Conservation (phyloP, 192 early-diverging fungal genomes). For the Kickxella alabastrina region DNA sequence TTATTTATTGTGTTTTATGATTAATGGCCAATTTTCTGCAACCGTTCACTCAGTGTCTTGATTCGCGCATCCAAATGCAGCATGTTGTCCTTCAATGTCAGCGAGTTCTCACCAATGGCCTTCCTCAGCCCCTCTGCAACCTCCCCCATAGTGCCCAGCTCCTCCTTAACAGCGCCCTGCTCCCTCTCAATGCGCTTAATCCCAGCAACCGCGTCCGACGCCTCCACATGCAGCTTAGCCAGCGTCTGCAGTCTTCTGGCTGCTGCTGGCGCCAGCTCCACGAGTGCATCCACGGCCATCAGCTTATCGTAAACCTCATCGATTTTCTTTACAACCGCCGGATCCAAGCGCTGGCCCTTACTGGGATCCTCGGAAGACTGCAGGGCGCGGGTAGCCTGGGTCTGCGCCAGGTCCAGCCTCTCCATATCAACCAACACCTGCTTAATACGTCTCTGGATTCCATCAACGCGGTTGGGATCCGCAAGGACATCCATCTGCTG, state of each 20-base stretch:
- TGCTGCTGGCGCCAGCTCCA: conserved; percentile 73
- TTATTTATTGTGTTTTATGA: neutral
- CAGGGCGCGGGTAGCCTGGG: conserved; percentile 13
- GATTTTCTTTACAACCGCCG: conserved; percentile 15
- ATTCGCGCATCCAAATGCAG: conserved; percentile 63
- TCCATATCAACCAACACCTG: conserved; percentile 47
- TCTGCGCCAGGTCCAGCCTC: conserved; percentile 21
- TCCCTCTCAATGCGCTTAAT: conserved; percentile 68
- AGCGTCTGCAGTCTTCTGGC: conserved; percentile 74
- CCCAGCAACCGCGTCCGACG: conserved; percentile 69
- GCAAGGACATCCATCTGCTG: conserved; percentile 41
- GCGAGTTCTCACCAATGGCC: conserved; percentile 59
- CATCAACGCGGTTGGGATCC: conserved; percentile 42
- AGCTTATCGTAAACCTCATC: conserved; percentile 44
- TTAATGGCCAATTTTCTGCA: conserved; percentile 19
- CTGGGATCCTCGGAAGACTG: neutral
- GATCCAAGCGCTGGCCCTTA: conserved; percentile 12
- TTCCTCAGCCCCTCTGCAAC: conserved; percentile 54
- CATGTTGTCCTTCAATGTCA: conserved; percentile 61
- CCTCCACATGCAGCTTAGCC: conserved; percentile 76
- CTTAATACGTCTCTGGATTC: conserved; percentile 46
- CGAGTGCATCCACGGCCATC: conserved; percentile 71
- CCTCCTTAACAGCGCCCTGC: conserved; percentile 64
- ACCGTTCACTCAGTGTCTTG: conserved; percentile 58
- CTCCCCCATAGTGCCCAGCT: conserved; percentile 60